Evolutionary conservation across 495 filamentous ascomycete genomes (phyloP), one percentile per base, ranked within the genome.

Genomic region (Hypoxylon perforatum): DNA sequence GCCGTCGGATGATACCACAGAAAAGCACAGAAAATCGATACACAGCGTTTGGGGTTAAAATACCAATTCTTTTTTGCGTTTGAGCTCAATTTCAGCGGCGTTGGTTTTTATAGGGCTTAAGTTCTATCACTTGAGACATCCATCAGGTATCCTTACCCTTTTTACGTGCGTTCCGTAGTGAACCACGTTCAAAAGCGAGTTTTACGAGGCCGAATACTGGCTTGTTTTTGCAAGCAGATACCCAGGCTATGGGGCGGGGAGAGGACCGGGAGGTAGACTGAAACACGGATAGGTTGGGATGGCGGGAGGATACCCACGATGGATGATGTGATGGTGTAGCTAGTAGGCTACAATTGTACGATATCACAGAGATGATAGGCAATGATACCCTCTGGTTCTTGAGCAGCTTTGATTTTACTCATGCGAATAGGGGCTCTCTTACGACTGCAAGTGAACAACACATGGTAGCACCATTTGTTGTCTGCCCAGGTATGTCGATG

Each of bases 301-400:
- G 46, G 45, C 49, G 36, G 57, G 50, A 45, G 46, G 57, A 70
- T 70, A 70, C 67, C n/a, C 67, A 70, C 67, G 44, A 65, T 35
- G 67, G 50, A 66, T 21, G 57, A 63, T 58, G 51, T 55, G 62
- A 66, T 52, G 67, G 61, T 28, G 67, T 60, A 50, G 62, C 53
- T 59, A 51, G 50, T 49, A 57, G 17, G 67, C 57, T 67, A 60
- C 62, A 49, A 46, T 46, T 74, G 72, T 74, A 74, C 65, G 65
- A 74, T 74, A 71, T 57, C 65, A 57, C 65, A 69, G 56, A 61
- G 57, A 70, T 65, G 69, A 74, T 63, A 70, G 62, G 69, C 72
- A 72, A 74, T 72, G 72, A 75, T 75, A 75, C 72, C 70, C 72
- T 68, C 72, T 69, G 63, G 54, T 74, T 74, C 63, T n/a, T 49